Percentiles rank a stretch among this genome's conserved stretches.
Conservation (phyloP, 148 eudicot species). For the Vaccinium corymbosum region DNA sequence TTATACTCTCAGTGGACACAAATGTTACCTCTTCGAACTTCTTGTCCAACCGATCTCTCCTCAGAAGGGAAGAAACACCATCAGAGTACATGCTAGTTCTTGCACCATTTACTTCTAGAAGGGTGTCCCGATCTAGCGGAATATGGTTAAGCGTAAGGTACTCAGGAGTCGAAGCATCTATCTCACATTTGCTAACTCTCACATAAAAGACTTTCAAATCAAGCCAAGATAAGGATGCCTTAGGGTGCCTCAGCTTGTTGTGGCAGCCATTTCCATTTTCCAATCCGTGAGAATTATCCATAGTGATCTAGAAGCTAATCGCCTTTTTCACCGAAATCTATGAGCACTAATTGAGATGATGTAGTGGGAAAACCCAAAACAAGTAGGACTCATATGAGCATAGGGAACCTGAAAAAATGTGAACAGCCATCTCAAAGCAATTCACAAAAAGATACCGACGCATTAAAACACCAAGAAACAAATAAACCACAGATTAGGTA, state of each 20-base stretch:
- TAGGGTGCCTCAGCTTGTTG: conserved; percentile 24
- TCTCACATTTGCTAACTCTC: conserved; percentile 52
- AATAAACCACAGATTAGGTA: conserved; percentile 1
- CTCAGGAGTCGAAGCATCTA: conserved; percentile 62
- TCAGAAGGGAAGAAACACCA: conserved; percentile 48
- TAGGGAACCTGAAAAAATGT: conserved; percentile 23
- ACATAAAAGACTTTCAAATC: conserved; percentile 72
- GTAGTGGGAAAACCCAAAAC: neutral
- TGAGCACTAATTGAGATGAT: conserved; percentile 13
- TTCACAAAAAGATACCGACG: neutral
- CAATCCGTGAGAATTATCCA: conserved; percentile 36
- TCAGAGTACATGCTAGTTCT: conserved; percentile 61
- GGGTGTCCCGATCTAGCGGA: conserved; percentile 62
- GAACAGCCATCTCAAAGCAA: conserved; percentile 15
- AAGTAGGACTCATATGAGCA: conserved; percentile 12
- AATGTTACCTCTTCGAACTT: conserved; percentile 70
- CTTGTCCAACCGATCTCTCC: conserved; percentile 66
- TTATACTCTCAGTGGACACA: conserved; percentile 69
- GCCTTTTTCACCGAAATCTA: conserved; percentile 16
- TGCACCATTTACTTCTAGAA: conserved; percentile 67
- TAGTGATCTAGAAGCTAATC: conserved; percentile 20
- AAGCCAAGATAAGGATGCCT: conserved; percentile 50
- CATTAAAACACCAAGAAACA: neutral
- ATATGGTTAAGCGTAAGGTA: conserved; percentile 62
- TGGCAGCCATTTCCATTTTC: conserved; percentile 40